phyloP scores from a whole-genome alignment of 257 asterid species.

The Petunia secreta region DNA sequence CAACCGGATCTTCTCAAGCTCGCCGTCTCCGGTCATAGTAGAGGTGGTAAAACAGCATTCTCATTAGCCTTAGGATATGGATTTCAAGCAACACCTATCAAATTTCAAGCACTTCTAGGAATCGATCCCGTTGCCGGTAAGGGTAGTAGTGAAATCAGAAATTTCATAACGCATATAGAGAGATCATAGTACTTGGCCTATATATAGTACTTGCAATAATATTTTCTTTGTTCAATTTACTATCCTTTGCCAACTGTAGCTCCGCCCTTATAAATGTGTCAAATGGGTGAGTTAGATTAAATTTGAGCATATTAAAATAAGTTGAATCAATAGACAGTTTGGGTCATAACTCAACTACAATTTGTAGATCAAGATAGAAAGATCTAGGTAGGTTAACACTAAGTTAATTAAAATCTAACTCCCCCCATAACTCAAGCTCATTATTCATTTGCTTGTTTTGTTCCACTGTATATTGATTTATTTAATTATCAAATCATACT shows the following conservation, averaged over 20 bases:
- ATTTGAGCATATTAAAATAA: background rate
- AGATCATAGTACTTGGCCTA: no score
- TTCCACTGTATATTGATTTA: no score
- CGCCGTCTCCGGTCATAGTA: constrained; percentile 68
- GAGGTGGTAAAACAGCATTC: constrained; percentile 69
- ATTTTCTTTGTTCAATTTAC: no score
- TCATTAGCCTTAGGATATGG: constrained; percentile 50
- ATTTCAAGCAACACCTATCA: constrained; percentile 34
- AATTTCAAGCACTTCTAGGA: constrained; percentile 62
- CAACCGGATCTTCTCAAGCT: constrained; percentile 46
- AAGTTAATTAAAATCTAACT: no score
- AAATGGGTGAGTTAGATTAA: background rate
- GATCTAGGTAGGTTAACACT: background rate
- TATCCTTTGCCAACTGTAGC: no score
- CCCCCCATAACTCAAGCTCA: background rate
- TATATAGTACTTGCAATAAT: no score
- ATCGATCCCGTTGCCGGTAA: constrained; percentile 61
- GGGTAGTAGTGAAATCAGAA: no score
- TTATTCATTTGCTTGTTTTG: no score
- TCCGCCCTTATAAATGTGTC: background rate
- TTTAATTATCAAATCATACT: no score
- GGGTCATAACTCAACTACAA: background rate
- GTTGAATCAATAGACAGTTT: background rate
- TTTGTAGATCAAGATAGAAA: background rate
- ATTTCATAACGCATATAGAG: no score